phyloP scores from a whole-genome alignment of 2,329 filamentous ascomycete genomes.

The Fusarium cyanostomum region DNA sequence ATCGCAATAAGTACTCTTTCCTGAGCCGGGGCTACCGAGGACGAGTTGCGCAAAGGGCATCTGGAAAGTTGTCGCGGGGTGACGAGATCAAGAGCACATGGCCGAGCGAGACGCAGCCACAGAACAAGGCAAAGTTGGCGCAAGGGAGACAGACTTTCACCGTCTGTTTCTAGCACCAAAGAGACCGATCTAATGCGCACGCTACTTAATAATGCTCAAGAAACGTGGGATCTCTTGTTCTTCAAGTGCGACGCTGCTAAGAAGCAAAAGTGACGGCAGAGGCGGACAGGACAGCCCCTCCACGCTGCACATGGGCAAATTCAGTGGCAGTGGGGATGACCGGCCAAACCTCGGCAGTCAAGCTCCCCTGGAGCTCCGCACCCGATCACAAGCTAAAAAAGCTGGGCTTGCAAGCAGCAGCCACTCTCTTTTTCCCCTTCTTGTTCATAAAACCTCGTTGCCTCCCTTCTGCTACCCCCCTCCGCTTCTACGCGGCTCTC shows the following conservation, averaged over 20 bases:
- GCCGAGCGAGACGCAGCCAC: conserved; percentile 3
- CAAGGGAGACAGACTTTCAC: conserved; percentile 19
- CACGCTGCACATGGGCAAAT: conserved; percentile 34
- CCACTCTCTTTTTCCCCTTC: conserved; percentile 35
- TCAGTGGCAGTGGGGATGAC: conserved; percentile 34
- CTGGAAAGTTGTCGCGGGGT: conserved; percentile 31
- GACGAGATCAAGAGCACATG: conserved; percentile 41
- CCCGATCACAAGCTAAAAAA: conserved; percentile 44
- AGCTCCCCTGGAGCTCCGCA: conserved; percentile 41
- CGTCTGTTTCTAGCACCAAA: conserved; percentile 11
- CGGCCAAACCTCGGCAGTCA: conserved; percentile 41
- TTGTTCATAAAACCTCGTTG: conserved; percentile 36
- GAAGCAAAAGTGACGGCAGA: conserved; percentile 23
- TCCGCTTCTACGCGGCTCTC: conserved; percentile 37
- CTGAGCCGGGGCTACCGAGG: conserved; percentile 91
- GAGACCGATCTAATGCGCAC: not conserved
- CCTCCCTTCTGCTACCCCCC: conserved; percentile 24
- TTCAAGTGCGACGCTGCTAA: conserved; percentile 13
- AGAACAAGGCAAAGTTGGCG: not conserved
- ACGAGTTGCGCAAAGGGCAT: conserved; percentile 81
- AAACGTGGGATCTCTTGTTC: conserved; percentile 16
- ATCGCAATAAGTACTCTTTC: conserved; percentile 98
- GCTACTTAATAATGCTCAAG: not conserved
- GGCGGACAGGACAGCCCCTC: conserved; percentile 35
- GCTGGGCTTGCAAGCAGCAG: conserved; percentile 27